These are phyloP conservation scores for Gastrolobium bilobum DNA, from an alignment of 306 rosid species.

Conservation along the genomic window DNA sequence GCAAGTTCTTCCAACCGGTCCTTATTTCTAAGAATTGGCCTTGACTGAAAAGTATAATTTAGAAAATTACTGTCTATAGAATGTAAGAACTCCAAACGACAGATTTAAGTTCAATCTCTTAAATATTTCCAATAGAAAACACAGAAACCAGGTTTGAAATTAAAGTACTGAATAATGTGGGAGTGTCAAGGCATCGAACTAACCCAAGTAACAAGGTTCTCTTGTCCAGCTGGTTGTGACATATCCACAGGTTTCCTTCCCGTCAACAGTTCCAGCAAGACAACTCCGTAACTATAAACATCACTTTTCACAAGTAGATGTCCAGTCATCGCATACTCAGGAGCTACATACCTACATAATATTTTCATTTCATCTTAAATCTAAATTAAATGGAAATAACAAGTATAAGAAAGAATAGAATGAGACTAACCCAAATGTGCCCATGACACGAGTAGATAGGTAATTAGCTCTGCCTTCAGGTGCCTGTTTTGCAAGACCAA, in stretches of 20 bases:
- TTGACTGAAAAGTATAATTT: constrained; percentile 71
- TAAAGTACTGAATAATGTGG: constrained; percentile 11
- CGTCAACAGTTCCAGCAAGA: constrained; percentile 86
- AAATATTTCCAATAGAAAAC: constrained; percentile 5
- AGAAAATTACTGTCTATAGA: constrained; percentile 28
- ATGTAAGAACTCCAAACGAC: constrained; percentile 22
- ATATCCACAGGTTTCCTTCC: constrained; percentile 98
- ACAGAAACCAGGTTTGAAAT: constrained; percentile 30
- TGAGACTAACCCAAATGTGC: constrained; percentile 91
- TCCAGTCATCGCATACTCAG: constrained; percentile 99
- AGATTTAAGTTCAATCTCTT: background rate
- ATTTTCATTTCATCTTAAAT: constrained; percentile 49
- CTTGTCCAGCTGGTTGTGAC: constrained; percentile 96
- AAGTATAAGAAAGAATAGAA: constrained; percentile 39
- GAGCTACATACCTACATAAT: constrained; percentile 92
- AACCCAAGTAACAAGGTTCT: constrained; percentile 98
- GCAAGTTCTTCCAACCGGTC: constrained; percentile 88
- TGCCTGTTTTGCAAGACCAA: constrained; percentile 97
- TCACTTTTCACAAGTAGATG: constrained; percentile 96
- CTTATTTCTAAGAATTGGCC: constrained; percentile 95
- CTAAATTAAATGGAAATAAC: constrained; percentile 31
- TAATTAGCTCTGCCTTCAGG: constrained; percentile 94
- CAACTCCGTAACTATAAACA: constrained; percentile 97
- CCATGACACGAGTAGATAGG: constrained; percentile 98
- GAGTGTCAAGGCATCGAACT: constrained; percentile 51